Conservation (phyloP, 768 basidiomycete species). For the Rubroboletus pulcherrimus region DNA sequence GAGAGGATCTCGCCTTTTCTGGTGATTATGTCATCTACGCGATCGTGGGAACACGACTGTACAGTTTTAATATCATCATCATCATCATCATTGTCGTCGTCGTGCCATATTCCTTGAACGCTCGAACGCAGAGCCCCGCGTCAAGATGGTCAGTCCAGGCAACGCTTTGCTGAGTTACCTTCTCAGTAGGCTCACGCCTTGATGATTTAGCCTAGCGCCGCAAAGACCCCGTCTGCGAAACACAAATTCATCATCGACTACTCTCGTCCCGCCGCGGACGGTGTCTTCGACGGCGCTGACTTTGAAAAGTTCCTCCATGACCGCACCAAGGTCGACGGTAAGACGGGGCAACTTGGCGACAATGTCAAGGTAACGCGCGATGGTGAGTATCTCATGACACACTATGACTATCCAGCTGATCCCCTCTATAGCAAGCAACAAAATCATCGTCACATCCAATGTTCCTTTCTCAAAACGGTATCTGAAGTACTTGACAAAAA, state of each 20-base stretch:
- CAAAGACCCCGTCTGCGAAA: slow-evolving; percentile 53
- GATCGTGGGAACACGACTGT: slow-evolving; percentile 40
- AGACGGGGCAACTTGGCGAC: slow-evolving; percentile 89
- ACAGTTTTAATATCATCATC: slow-evolving; percentile 41
- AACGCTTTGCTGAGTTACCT: slow-evolving; percentile 85
- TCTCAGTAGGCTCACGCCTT: slow-evolving; percentile 86
- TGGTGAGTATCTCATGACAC: slow-evolving; percentile 45
- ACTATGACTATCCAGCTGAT: neutral
- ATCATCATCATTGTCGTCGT: neutral
- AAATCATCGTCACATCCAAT: slow-evolving; percentile 79
- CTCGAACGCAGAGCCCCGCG: neutral
- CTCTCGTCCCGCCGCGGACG: slow-evolving; percentile 71
- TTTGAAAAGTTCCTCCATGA: slow-evolving; percentile 91
- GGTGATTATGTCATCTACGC: slow-evolving; percentile 8
- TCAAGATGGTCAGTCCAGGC: slow-evolving; percentile 73
- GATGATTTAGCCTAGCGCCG: slow-evolving; percentile 49
- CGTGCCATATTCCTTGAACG: neutral
- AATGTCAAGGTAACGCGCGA: slow-evolving; percentile 83
- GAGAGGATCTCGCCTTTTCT: slow-evolving; percentile 10
- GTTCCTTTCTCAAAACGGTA: slow-evolving; percentile 96
- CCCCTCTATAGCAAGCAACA: slow-evolving; percentile 56
- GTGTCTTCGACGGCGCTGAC: slow-evolving; percentile 57
- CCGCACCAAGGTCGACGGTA: slow-evolving; percentile 90
- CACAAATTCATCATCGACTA: slow-evolving; percentile 85
- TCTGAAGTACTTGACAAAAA: slow-evolving; percentile 98